These are phyloP conservation scores for Trichoderma koningiopsis DNA, from an alignment of 2,329 filamentous ascomycete genomes.

Conservation along the genomic window DNA sequence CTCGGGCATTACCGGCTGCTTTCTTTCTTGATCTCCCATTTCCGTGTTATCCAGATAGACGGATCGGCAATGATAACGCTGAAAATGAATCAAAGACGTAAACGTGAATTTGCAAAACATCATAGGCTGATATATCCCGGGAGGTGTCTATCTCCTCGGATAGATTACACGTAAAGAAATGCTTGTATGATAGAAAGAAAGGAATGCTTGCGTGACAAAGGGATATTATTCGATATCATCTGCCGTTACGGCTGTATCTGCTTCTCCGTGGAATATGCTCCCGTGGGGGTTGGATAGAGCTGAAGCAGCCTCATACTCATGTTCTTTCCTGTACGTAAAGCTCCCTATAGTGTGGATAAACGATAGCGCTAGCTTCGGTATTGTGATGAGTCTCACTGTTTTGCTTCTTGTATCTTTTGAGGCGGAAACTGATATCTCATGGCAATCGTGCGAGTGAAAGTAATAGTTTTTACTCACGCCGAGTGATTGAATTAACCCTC, in stretches of 20 bases:
- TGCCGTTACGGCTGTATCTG: neutral
- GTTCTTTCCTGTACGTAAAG: neutral
- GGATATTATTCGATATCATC: neutral
- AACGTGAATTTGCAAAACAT: neutral
- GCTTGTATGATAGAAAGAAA: neutral
- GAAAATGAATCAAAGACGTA: neutral
- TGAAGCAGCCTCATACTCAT: neutral
- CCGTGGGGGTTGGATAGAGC: neutral
- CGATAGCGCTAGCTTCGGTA: neutral
- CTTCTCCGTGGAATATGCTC: neutral
- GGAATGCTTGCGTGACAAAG: neutral
- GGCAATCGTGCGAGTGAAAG: neutral
- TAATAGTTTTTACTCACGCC: neutral
- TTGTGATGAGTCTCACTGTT: neutral
- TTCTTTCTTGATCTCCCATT: neutral
- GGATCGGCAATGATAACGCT: neutral
- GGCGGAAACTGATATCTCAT: neutral
- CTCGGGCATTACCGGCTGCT: neutral
- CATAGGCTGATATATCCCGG: neutral
- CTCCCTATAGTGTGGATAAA: neutral
- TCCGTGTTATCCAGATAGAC: neutral
- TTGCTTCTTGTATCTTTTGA: neutral
- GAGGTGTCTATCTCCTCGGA: neutral
- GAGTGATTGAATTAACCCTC: neutral
- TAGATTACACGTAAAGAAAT: slow-evolving; percentile 5